Base-by-base conservation (phyloP, 2,329 filamentous ascomycete genomes). In the Colletotrichum coccodes region DNA sequence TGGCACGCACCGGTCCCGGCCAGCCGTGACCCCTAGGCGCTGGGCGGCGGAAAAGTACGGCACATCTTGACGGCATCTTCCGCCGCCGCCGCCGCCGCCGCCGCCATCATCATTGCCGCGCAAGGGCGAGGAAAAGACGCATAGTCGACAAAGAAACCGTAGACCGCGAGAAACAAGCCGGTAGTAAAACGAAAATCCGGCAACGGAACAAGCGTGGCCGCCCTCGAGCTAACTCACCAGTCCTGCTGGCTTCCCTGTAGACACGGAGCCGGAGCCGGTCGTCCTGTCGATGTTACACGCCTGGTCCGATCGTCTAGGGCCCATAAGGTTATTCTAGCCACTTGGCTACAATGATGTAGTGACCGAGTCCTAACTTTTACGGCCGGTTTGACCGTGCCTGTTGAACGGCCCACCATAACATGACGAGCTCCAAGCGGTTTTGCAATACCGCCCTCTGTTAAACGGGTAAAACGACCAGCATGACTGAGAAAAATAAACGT, bases 341-440 rank as follows among this genome's bases (percentile, higher is more conserved):
- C 46, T 46, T 65, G 63, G 47, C 47, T 23, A 32, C 23, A 14
- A 61, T 34, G 57, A 32, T 57, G 47, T 47, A 40, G 32, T 23
- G 21, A 23, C 38, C 57, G 30, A 36, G 14, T 23, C 18, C 18
- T 21, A 23, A 28, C 18, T 34, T 32, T 56, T 57, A 63, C 59
- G 21, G 64, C 59, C 64, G 46, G 42, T 18, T 23, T 14, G 42
- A 53, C 3, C 16, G 57, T 23, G 8, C 11, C 8, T 40, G 32
- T 36, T 23, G n/a, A 53, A 12, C 23, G 23, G 7, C 30, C 18
- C 16, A 12, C 40, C 28, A 32, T 26, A 50, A 67, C n/a, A 28
- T n/a, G 30, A 21, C 32, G 28, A 40, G 28, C 18, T 14, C 18
- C 36, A 40, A 40, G 47, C 53, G 54, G 16, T 40, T 28, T 64